Conservation (phyloP, 805 yeast genomes). For the Phaffomyces thermotolerans region DNA sequence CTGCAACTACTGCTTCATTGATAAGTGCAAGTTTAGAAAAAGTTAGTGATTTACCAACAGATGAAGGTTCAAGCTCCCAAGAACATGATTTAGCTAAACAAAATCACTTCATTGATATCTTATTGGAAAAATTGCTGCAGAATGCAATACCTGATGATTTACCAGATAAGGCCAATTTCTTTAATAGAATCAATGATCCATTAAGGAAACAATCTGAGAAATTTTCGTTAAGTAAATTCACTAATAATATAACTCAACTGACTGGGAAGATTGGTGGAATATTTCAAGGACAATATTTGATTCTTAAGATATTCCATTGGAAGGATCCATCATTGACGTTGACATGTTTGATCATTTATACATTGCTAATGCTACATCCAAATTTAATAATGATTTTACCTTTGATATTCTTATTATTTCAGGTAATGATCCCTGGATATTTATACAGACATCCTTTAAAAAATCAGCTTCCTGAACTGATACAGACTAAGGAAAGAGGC, state of each 20-base stretch:
- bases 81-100: constrained; percentile 13
- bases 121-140: constrained; percentile 47
- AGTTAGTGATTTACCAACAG: constrained; percentile 17
- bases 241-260: constrained; percentile 50
- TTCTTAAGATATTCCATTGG: constrained; percentile 66
- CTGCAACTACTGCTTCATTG: constrained; percentile 38
- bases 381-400: constrained; percentile 62
- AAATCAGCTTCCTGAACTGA: constrained; percentile 34
- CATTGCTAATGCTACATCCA: constrained; percentile 67
- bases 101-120: constrained; percentile 50
- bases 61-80: constrained; percentile 12
- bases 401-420: constrained; percentile 43
- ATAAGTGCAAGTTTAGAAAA: constrained; percentile 39
- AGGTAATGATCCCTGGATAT: constrained; percentile 65
- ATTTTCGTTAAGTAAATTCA: constrained; percentile 49
- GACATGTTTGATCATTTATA: constrained; percentile 47
- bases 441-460: constrained; percentile 57
- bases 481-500: constrained; percentile 35
- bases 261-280: constrained; percentile 48
- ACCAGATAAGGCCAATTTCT: constrained; percentile 40
- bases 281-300: constrained; percentile 54
- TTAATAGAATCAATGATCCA: constrained; percentile 37
- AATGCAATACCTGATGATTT: constrained; percentile 42
- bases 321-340: constrained; percentile 64
- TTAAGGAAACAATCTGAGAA: constrained; percentile 39